These are phyloP conservation scores for Epichloe uncinata DNA, from an alignment of 2,329 filamentous ascomycete genomes.

Conservation along the genomic window DNA sequence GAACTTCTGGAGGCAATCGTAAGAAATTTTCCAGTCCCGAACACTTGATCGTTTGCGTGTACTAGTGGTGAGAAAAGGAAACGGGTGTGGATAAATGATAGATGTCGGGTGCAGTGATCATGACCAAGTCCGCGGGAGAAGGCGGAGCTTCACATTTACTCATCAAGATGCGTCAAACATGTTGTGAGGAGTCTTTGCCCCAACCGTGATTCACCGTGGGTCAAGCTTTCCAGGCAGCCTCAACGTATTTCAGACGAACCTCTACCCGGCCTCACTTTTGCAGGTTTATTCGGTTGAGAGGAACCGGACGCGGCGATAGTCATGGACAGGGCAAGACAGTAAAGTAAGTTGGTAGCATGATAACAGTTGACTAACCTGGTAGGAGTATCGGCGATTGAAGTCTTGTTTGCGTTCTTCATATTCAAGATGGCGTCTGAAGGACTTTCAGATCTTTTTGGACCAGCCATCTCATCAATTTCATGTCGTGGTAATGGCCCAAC, in stretches of 20 bases:
- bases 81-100: background rate
- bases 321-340: background rate
- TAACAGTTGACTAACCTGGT: conserved; percentile 5
- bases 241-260: conserved; percentile 2
- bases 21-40: background rate
- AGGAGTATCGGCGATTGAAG: background rate
- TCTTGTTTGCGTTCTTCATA: conserved; percentile 4
- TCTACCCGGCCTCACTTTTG: background rate
- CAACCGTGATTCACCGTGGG: conserved; percentile 5
- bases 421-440: conserved; percentile 16
- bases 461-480: background rate
- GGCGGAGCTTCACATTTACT: background rate
- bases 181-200: background rate
- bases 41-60: background rate
- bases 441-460: conserved; percentile 6
- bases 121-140: background rate
- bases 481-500: background rate
- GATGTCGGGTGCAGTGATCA: background rate
- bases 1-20: background rate
- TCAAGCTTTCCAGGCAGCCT: background rate
- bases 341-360: background rate
- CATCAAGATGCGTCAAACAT: background rate
- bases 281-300: background rate
- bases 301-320: background rate
- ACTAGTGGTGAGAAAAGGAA: background rate